Conservation (phyloP, 2,329 filamentous ascomycete species). For the Emericellopsis atlantica region DNA sequence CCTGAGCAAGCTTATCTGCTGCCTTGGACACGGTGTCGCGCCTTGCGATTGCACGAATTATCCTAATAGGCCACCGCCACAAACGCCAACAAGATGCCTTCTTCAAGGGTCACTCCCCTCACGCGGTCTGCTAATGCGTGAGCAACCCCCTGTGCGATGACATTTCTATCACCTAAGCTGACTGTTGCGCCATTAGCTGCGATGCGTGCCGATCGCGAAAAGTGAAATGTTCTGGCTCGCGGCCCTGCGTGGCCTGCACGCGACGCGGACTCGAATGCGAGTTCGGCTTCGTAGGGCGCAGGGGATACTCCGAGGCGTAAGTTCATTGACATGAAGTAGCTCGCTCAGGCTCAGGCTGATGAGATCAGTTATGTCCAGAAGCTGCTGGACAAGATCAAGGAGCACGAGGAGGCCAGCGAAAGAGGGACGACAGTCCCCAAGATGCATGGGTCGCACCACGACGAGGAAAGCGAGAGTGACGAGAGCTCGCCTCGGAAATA, state of each 20-base stretch:
- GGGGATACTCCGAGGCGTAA: conserved; percentile 11
- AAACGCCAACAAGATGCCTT: conserved; percentile 1
- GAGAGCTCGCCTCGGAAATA: neutral
- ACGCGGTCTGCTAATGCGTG: conserved; percentile 9
- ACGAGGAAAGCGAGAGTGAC: neutral
- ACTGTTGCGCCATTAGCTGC: conserved; percentile 4
- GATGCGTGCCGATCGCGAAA: conserved; percentile 12
- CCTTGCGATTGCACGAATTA: neutral
- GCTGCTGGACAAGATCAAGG: conserved; percentile 9
- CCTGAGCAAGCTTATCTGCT: too few species aligned
- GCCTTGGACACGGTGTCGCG: too few species aligned
- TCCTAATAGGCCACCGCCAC: too few species aligned
- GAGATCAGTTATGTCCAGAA: conserved; percentile 8
- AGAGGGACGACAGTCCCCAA: neutral
- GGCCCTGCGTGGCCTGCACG: conserved; percentile 11
- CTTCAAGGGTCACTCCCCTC: conserved; percentile 1
- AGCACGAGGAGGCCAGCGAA: conserved; percentile 4
- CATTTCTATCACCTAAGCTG: neutral
- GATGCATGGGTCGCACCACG: neutral
- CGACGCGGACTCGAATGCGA: conserved; percentile 10
- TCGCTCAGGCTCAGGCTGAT: neutral
- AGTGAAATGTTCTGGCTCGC: conserved; percentile 14
- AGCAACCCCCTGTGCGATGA: neutral
- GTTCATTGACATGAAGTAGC: neutral
- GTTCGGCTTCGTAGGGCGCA: conserved; percentile 8